Evolutionary conservation across 306 rosid genomes (phyloP).

Genomic region (Acacia confusa): DNA sequence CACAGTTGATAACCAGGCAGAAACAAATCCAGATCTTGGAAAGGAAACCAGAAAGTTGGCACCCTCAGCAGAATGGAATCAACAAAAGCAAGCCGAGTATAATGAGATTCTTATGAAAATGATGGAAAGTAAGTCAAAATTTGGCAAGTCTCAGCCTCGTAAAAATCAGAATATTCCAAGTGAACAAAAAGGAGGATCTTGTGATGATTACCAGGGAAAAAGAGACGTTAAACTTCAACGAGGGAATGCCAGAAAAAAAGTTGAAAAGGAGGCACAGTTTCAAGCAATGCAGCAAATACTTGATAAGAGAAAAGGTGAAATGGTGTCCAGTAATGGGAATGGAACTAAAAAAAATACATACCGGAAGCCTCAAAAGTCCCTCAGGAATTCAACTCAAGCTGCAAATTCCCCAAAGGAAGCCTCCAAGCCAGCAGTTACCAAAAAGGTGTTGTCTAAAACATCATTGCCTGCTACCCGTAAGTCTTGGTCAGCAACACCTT

Average conservation of each 20-base stretch:
- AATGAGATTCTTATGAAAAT: slow-evolving; percentile 80
- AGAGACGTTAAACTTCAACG: slow-evolving; percentile 81
- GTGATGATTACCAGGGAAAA: slow-evolving; percentile 80
- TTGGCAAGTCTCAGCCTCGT: slow-evolving; percentile 61
- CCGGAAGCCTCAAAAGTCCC: slow-evolving; percentile 56
- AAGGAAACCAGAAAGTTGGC: slow-evolving; percentile 49
- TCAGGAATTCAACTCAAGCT: slow-evolving; percentile 52
- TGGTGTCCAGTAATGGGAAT: slow-evolving; percentile 52
- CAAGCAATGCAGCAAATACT: slow-evolving; percentile 65
- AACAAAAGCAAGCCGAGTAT: slow-evolving; percentile 76
- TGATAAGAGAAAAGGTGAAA: slow-evolving; percentile 74
- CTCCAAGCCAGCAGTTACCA: slow-evolving; percentile 49
- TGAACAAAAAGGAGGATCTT: slow-evolving; percentile 77
- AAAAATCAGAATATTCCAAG: slow-evolving; percentile 52
- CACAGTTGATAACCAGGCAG: slow-evolving; percentile 47
- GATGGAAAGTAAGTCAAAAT: slow-evolving; percentile 64
- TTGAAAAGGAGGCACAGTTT: slow-evolving; percentile 68
- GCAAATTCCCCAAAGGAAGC: slow-evolving; percentile 58
- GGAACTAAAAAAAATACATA: slow-evolving; percentile 46
- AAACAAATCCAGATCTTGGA: slow-evolving; percentile 37
- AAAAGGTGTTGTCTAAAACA: slow-evolving; percentile 55
- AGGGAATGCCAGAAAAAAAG: slow-evolving; percentile 54
- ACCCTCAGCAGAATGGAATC: slow-evolving; percentile 77
- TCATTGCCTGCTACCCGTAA: slow-evolving; percentile 76
- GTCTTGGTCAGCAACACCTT: slow-evolving; percentile 87